Conservation (phyloP, 306 rosid species). For the Lupinus albus region DNA sequence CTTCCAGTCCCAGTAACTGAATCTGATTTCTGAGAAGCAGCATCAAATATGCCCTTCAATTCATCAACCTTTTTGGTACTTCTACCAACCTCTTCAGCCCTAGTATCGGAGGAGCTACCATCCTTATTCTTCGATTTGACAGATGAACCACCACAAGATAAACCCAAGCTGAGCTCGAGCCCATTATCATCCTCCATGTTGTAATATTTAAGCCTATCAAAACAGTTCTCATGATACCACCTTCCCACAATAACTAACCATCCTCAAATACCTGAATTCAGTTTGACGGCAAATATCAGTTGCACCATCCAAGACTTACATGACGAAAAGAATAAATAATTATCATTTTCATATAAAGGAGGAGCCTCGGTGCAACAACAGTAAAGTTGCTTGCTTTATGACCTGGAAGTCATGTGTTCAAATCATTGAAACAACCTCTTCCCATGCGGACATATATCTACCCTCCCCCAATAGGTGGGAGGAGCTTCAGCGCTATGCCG, state of each 20-base stretch:
- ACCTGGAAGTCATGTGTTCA: too few species aligned
- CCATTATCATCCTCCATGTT: constrained; percentile 91
- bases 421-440: too few species aligned
- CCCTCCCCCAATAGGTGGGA: too few species aligned
- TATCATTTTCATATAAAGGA: neutral
- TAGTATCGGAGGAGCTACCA: constrained; percentile 67
- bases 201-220: constrained; percentile 34
- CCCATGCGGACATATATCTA: too few species aligned
- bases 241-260: constrained; percentile 14
- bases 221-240: constrained; percentile 30
- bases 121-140: constrained; percentile 71
- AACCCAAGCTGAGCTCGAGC: constrained; percentile 96
- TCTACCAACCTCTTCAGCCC: constrained; percentile 67
- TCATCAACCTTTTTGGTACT: constrained; percentile 76
- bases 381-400: too few species aligned
- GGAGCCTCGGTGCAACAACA: too few species aligned
- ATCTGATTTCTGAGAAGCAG: constrained; percentile 69
- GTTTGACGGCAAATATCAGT: constrained; percentile 35
- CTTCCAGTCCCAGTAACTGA: constrained; percentile 54
- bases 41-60: constrained; percentile 72
- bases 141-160: constrained; percentile 81
- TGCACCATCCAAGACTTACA: constrained; percentile 28
- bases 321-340: constrained; percentile 20
- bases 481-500: too few species aligned
- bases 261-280: constrained; percentile 38